Evolutionary conservation across 768 basidiomycete species (phyloP).

Genomic region (Suillus clintonianus): DNA sequence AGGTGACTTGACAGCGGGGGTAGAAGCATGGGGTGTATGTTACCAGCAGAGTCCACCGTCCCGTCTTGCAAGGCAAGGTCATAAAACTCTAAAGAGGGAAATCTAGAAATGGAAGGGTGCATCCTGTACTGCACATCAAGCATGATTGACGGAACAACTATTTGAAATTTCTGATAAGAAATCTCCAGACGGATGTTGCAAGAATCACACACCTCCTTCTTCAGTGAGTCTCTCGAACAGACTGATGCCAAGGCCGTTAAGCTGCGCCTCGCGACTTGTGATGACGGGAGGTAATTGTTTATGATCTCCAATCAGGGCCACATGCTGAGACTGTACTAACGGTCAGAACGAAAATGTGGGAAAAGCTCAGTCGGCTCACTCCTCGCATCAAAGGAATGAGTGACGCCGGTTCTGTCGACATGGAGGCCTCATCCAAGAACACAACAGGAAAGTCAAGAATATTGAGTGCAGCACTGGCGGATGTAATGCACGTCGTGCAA

Average conservation of each 20-base stretch:
- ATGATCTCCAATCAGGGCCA: slow-evolving; percentile 94
- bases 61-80: slow-evolving; percentile 69
- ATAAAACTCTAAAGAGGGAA: slow-evolving; percentile 88
- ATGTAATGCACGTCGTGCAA: slow-evolving; percentile 86
- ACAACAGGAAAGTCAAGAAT: slow-evolving; percentile 90
- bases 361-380: slow-evolving; percentile 48
- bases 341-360: slow-evolving; percentile 10
- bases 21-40: slow-evolving; percentile 47
- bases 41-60: slow-evolving; percentile 57
- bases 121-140: slow-evolving; percentile 95
- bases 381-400: slow-evolving; percentile 94
- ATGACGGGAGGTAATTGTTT: slow-evolving; percentile 94
- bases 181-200: slow-evolving; percentile 1
- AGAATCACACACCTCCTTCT: slow-evolving; percentile 64
- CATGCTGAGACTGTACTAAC: slow-evolving; percentile 64
- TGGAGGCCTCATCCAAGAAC: slow-evolving; percentile 92
- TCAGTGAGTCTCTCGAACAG: slow-evolving; percentile 90
- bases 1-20: slow-evolving; percentile 67
- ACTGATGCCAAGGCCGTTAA: slow-evolving; percentile 73
- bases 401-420: slow-evolving; percentile 94
- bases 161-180: slow-evolving; percentile 11
- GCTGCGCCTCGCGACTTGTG: slow-evolving; percentile 70
- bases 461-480: slow-evolving; percentile 64
- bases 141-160: slow-evolving; percentile 88
- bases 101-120: slow-evolving; percentile 88